Percentiles rank a stretch among this genome's conserved stretches.
Evolutionary conservation across 2,329 filamentous ascomycete genomes (phyloP).

Genomic region (Clarireedia monteithiana): DNA sequence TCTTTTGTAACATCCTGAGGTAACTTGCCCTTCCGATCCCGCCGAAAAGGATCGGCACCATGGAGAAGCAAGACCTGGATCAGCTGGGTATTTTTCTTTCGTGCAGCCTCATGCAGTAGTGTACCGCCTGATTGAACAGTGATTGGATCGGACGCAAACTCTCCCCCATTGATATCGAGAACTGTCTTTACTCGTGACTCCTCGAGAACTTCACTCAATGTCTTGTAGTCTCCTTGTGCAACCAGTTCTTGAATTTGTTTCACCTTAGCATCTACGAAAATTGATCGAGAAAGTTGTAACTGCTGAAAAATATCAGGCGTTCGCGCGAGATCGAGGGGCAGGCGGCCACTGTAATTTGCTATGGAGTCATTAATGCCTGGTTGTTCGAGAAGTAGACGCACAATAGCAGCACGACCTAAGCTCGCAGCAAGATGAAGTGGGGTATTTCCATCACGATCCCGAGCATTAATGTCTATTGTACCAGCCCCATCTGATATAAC

Average conservation of each 20-base stretch:
- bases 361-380: slow-evolving; percentile 82
- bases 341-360: slow-evolving; percentile 74
- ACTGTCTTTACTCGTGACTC: slow-evolving; percentile 80
- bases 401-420: slow-evolving; percentile 72
- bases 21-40: slow-evolving; percentile 90
- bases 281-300: slow-evolving; percentile 79
- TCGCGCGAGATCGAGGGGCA: slow-evolving; percentile 80
- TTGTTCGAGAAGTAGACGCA: slow-evolving; percentile 76
- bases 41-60: slow-evolving; percentile 89
- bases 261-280: slow-evolving; percentile 83
- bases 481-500: slow-evolving; percentile 69
- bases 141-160: slow-evolving; percentile 72
- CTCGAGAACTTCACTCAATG: slow-evolving; percentile 70
- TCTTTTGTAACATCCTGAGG: slow-evolving; percentile 96
- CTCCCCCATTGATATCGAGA: slow-evolving; percentile 85
- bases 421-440: slow-evolving; percentile 80
- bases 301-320: slow-evolving; percentile 95
- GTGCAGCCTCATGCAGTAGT: slow-evolving; percentile 84
- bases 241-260: slow-evolving; percentile 78
- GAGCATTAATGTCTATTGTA: slow-evolving; percentile 74
- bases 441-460: slow-evolving; percentile 91
- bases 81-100: slow-evolving; percentile 76
- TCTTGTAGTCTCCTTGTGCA: slow-evolving; percentile 63
- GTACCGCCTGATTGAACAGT: slow-evolving; percentile 84
- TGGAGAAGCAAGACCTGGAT: slow-evolving; percentile 88